Evolutionary conservation across 768 basidiomycete species (phyloP).

Genomic region (Candolleomyces aberdarensis): DNA sequence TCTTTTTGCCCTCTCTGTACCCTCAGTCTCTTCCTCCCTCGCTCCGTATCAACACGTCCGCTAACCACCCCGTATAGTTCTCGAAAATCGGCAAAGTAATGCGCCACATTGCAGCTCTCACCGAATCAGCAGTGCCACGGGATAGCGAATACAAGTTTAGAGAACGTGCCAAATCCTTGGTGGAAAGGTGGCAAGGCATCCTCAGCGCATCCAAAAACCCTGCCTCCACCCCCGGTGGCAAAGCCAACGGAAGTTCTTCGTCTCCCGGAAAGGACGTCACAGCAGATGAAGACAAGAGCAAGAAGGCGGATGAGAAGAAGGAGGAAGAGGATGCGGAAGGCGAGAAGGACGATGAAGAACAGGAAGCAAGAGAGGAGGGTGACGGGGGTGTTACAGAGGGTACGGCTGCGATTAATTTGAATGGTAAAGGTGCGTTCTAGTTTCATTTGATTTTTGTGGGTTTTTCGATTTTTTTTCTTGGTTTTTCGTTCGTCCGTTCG

Average conservation of each 20-base stretch:
- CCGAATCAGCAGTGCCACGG: slow-evolving; percentile 54
- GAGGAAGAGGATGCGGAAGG: slow-evolving; percentile 8
- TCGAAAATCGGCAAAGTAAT: slow-evolving; percentile 87
- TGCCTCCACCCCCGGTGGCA: background rate
- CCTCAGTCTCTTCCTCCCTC: background rate
- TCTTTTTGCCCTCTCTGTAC: background rate
- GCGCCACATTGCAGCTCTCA: slow-evolving; percentile 73
- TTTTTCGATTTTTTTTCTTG: background rate
- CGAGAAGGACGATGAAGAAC: slow-evolving; percentile 6
- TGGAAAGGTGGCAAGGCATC: slow-evolving; percentile 66
- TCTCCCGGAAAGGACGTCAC: background rate
- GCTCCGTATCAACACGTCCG: background rate
- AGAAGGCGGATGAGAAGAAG: background rate
- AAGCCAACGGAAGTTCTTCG: too few species aligned
- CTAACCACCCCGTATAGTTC: slow-evolving; percentile 39
- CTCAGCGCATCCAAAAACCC: slow-evolving; percentile 34
- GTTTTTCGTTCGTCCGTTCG: background rate
- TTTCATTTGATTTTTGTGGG: background rate
- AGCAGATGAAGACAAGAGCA: background rate
- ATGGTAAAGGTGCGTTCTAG: slow-evolving; percentile 23
- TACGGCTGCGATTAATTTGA: slow-evolving; percentile 31
- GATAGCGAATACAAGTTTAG: slow-evolving; percentile 66
- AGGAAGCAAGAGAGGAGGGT: background rate
- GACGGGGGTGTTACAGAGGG: slow-evolving; percentile 24
- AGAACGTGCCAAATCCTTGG: slow-evolving; percentile 63